These are phyloP conservation scores for Claviceps paspali DNA, from an alignment of 2,329 filamentous ascomycete genomes.

Conservation along the genomic window DNA sequence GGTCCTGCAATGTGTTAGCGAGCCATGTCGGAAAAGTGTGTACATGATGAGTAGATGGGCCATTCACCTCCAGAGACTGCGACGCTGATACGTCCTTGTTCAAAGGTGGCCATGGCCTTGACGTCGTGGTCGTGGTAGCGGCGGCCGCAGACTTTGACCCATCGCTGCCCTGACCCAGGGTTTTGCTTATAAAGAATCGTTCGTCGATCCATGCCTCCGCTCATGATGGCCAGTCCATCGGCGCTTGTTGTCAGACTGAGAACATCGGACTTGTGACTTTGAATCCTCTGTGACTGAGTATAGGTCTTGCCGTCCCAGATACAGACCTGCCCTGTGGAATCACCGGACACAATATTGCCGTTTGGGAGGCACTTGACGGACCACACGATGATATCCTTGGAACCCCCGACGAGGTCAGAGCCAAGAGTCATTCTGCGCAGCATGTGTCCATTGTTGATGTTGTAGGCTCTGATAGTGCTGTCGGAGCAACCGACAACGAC, in stretches of 20 bases:
- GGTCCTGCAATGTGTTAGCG: constrained; percentile 40
- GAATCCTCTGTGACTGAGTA: constrained; percentile 71
- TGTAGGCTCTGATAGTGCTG: constrained; percentile 82
- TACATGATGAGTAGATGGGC: not conserved
- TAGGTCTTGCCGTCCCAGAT: constrained; percentile 93
- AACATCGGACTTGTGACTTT: constrained; percentile 79
- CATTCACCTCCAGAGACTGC: constrained; percentile 74
- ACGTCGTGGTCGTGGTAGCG: constrained; percentile 89
- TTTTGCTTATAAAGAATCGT: constrained; percentile 69
- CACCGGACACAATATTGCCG: constrained; percentile 84
- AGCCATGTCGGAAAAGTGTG: not conserved
- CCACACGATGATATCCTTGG: constrained; percentile 84
- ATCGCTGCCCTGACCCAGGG: constrained; percentile 45
- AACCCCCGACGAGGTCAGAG: constrained; percentile 57
- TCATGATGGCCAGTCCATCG: constrained; percentile 71
- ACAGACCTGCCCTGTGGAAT: constrained; percentile 84
- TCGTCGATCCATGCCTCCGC: constrained; percentile 79
- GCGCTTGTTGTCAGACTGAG: constrained; percentile 71
- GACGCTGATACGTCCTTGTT: constrained; percentile 69
- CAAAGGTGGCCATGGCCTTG: constrained; percentile 83
- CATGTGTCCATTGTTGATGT: constrained; percentile 62
- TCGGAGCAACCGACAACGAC: constrained; percentile 91
- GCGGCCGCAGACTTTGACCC: constrained; percentile 75
- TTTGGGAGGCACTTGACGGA: constrained; percentile 75
- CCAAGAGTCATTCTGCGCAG: constrained; percentile 77